These are phyloP conservation scores for Diplogelasinospora grovesii DNA, from an alignment of 495 filamentous ascomycete genomes.

Conservation along the genomic window DNA sequence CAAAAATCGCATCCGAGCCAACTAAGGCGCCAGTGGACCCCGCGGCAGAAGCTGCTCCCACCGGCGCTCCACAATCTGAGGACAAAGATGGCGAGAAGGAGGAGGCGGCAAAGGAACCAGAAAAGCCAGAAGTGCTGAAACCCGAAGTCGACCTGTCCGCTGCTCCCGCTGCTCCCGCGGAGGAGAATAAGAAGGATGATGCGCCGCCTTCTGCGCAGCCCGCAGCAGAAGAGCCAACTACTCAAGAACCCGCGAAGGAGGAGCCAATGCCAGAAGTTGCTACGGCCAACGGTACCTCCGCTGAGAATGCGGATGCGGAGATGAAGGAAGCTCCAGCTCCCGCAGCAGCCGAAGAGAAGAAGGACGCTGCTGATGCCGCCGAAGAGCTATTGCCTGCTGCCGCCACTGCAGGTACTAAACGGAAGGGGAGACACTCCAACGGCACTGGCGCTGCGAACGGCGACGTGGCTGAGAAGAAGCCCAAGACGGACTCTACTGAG, in stretches of 20 bases:
- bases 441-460: no score
- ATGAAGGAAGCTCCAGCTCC: constrained; percentile 11
- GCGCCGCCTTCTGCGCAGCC: no score
- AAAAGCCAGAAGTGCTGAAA: neutral
- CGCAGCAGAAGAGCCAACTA: constrained; percentile 4
- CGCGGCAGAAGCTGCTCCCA: neutral
- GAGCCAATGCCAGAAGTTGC: constrained; percentile 1
- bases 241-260: constrained; percentile 3
- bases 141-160: neutral
- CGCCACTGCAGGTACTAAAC: no score
- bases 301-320: constrained; percentile 11
- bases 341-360: constrained; percentile 6
- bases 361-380: neutral
- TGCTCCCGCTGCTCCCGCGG: neutral
- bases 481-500: neutral
- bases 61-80: neutral
- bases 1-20: no score
- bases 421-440: no score
- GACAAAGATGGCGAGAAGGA: neutral
- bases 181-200: neutral
- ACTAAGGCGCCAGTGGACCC: no score
- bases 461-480: constrained; percentile 1
- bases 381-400: no score
- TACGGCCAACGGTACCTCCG: constrained; percentile 3
- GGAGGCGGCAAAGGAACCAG: neutral